phyloP scores from a whole-genome alignment of 257 asterid genomes.

The Knoxia roxburghii region DNA sequence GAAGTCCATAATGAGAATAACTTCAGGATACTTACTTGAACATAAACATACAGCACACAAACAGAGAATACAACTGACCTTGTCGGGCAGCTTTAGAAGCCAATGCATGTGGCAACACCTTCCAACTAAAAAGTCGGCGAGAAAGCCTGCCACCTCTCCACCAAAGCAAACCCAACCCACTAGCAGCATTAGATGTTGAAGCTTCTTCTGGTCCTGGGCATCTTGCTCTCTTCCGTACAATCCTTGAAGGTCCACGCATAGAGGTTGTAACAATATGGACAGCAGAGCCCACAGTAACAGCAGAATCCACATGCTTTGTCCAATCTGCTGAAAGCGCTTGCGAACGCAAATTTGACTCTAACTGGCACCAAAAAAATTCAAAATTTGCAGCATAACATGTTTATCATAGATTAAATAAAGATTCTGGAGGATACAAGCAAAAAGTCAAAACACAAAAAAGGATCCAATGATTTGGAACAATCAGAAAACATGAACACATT shows the following conservation, averaged over 20 bases:
- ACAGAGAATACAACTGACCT: conserved; percentile 43
- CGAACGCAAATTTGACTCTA: conserved; percentile 77
- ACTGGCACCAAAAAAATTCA: conserved; percentile 44
- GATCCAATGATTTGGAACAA: not conserved
- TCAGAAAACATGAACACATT: not conserved
- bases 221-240: conserved; percentile 50
- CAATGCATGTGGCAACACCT: conserved; percentile 70
- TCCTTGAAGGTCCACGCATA: conserved; percentile 51
- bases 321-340: conserved; percentile 79
- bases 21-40: conserved; percentile 1
- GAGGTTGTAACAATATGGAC: conserved; percentile 44
- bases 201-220: conserved; percentile 36
- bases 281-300: conserved; percentile 73
- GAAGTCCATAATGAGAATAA: conserved; percentile 5
- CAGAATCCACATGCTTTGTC: conserved; percentile 79
- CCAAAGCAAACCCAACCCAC: conserved; percentile 79
- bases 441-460: not conserved
- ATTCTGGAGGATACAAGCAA: conserved; percentile 1
- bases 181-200: conserved; percentile 52
- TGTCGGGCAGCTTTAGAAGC: conserved; percentile 93
- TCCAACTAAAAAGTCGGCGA: conserved; percentile 69
- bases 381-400: conserved; percentile 5
- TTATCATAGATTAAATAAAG: not conserved
- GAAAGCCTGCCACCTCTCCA: conserved; percentile 97
- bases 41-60: conserved; percentile 7